A percentile compares a stretch with the other conserved stretches of the same genome.
These are phyloP conservation scores for Asterionellopsis glacialis DNA, from an alignment of 108 stramenopile genomes.

Conservation along the genomic window DNA sequence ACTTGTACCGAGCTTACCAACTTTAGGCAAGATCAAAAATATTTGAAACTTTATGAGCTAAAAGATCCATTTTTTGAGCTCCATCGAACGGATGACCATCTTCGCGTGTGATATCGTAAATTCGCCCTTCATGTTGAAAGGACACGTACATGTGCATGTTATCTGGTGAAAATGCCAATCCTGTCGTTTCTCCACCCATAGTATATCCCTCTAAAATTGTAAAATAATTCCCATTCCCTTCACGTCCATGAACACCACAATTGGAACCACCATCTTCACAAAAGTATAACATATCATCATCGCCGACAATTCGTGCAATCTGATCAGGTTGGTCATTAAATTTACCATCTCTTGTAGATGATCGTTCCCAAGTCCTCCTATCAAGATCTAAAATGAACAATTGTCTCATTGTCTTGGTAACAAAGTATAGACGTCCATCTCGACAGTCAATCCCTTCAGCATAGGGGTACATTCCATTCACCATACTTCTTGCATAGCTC, in stretches of 20 bases:
- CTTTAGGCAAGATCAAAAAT: too few relatives aligned
- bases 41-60: too few relatives aligned
- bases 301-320: conserved; percentile 15
- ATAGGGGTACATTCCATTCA: conserved; percentile 25
- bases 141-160: conserved; percentile 15
- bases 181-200: conserved; percentile 31
- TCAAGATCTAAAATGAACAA: conserved; percentile 37
- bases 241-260: conserved; percentile 30
- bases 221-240: conserved; percentile 19
- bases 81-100: conserved; percentile 7
- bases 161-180: conserved; percentile 28
- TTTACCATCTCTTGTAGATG: conserved; percentile 23
- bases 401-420: conserved; percentile 25
- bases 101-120: conserved; percentile 11
- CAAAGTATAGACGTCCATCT: conserved; percentile 40
- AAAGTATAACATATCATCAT: conserved; percentile 38
- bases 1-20: too few relatives aligned
- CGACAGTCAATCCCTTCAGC: conserved; percentile 39
- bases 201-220: conserved; percentile 33
- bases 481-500: conserved; percentile 4
- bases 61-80: not conserved
- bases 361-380: conserved; percentile 7
- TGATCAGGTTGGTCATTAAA: conserved; percentile 50
- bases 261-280: conserved; percentile 50
- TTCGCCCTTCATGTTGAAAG: conserved; percentile 1